Percentiles rank a stretch among this genome's conserved stretches.
Conservation (phyloP, 2,329 filamentous ascomycete species). For the Trichoderma sp. region DNA sequence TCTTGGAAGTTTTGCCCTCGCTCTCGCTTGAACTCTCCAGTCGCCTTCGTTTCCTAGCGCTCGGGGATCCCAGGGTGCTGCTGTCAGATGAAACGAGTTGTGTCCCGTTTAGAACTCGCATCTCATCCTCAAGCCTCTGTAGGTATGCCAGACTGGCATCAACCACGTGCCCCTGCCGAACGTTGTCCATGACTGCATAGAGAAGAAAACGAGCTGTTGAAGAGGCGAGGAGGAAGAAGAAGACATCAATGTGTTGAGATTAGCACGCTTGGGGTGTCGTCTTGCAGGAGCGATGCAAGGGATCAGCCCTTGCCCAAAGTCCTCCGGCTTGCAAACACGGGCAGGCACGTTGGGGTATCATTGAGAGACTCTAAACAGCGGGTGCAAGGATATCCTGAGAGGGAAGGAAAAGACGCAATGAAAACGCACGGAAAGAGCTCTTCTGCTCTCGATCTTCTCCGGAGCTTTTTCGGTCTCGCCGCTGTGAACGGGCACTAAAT, state of each 20-base stretch:
- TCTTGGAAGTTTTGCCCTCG: conserved; percentile 11
- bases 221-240: not conserved
- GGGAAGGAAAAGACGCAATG: not conserved
- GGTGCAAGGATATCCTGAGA: not conserved
- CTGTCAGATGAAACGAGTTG: not conserved
- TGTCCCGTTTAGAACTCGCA: not conserved
- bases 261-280: not conserved
- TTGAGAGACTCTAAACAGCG: not conserved
- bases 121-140: not conserved
- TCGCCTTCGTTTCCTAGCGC: conserved; percentile 20
- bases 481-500: not conserved
- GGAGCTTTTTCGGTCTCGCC: not conserved
- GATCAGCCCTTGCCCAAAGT: not conserved
- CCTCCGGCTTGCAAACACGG: not conserved
- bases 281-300: not conserved
- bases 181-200: not conserved
- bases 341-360: not conserved
- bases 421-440: not conserved
- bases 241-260: not conserved
- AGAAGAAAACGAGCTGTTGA: not conserved
- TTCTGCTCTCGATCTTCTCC: not conserved
- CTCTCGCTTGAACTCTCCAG: not conserved
- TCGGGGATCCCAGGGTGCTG: not conserved
- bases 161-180: not conserved
- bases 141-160: not conserved